Base-by-base conservation (phyloP, 2,329 filamentous ascomycete species). In the Cladophialophora bantiana region DNA sequence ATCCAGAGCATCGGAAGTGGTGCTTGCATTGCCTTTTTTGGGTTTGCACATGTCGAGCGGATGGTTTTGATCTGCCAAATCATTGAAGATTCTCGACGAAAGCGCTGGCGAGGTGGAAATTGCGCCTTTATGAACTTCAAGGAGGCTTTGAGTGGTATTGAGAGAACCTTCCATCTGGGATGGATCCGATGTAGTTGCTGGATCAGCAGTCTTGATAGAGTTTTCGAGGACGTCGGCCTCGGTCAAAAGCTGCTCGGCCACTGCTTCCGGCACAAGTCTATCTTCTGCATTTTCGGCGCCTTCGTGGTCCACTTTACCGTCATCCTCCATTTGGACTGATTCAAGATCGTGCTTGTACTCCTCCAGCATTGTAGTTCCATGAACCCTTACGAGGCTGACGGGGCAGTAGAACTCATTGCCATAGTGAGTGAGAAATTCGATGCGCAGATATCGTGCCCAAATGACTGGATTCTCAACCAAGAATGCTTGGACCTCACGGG, bases 391-490 rank as follows among this genome's bases (percentile, higher is more conserved):
- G 18, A 99, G 80, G 67, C 94, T 97, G 15, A 99, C 83, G 0
- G 95, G 95, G 75, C 95, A 99, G 77, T 97, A 99, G 77, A 92
- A 99, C 77, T 99, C 95, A 73, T 94, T 96, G 7, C 95, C 95
- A 77, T 94, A 99, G 77, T 99, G 94, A 4, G 89, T 93, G 57
- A 98, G 78, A 70, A 98, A 95, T 76, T 99, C 95, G 66, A 99
- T 88, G 31, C 93, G 88, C 50, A 99, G 80, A 79, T 98, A 99
- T 70, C 94, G 89, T 52, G 95, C 94, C 91, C 93, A 99, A 56
- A 98, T 98, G 68, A 95, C 88, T 0, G 95, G 94, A 73, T 97
- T 95, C 73, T 95, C 89, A n/a, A 99, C 86, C 13, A 97, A 81
- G 75, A 99, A 99, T 0, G 95, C 90, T 78, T 99, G 95, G 38